Evolutionary conservation across 129 eudicot species (phyloP).

Genomic region (Escallonia herrerae): DNA sequence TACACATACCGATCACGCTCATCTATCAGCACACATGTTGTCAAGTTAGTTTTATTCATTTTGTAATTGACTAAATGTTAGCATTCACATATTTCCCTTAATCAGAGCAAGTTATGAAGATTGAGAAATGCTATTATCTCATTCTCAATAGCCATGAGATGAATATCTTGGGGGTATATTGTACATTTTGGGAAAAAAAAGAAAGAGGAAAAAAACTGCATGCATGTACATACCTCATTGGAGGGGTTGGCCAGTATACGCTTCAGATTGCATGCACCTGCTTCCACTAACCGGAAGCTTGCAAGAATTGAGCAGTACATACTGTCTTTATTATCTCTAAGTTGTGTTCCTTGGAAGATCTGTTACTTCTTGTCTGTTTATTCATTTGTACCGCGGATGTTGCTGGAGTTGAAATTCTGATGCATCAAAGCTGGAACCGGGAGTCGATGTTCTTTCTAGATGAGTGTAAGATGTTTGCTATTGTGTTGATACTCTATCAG

Average conservation of each 20-base stretch:
- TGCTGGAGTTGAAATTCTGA: constrained; percentile 29
- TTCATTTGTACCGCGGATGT: constrained; percentile 18
- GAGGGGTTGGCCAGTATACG: not conserved
- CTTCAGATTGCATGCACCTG: not conserved
- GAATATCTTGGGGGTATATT: no score
- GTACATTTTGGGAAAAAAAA: no score
- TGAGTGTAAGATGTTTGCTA: constrained; percentile 34
- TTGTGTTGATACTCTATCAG: constrained; percentile 46
- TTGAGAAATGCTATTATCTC: no score
- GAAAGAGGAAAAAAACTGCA: no score
- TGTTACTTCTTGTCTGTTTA: constrained; percentile 19
- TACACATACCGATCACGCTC: no score
- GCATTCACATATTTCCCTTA: no score
- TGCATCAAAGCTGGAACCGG: constrained; percentile 37
- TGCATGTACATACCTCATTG: no score
- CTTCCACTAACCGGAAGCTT: constrained; percentile 15
- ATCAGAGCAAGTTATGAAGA: no score
- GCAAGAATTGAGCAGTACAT: constrained; percentile 9
- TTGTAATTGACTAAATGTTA: no score
- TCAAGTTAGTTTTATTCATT: no score
- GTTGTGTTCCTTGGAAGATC: constrained; percentile 19
- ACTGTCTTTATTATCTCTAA: constrained; percentile 10
- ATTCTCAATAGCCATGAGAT: no score
- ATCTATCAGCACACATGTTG: no score
- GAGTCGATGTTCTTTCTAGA: constrained; percentile 32